Evolutionary conservation across 2,329 filamentous ascomycete species (phyloP), one percentile per base, ranked within the genome.

Genomic region (Colletotrichum australisinense): DNA sequence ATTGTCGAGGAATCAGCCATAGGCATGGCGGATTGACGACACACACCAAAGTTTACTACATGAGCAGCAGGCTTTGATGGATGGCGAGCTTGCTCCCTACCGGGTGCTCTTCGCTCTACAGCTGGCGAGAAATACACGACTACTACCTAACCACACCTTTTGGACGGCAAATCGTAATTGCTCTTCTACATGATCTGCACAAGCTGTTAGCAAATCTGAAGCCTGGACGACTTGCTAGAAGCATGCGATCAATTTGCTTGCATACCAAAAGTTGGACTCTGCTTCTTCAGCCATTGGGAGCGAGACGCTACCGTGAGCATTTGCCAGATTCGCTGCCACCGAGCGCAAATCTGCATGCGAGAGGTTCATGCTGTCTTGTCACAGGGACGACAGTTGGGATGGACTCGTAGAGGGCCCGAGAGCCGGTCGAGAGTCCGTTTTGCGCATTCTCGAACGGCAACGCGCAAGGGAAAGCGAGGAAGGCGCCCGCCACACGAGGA

Each of bases 311-410:
- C 49, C 30, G 16, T 52, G 14, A 26, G 53, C 63, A 46, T 16
- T 38, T 53, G 19, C n/a, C 46, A 12, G 12, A 35, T 42, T 26
- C 56, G 60, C 58, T 22, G 56, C 35, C 30, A 5, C 60, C 49
- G 56, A 57, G 35, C 22, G 56, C 71, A 66, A 62, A 35, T 52
- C 9, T 38, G 49, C 59, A 60, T 42, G 26, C 30, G 35, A 53
- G 62, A 62, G 49, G 46, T 65, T 71, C 56, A 73, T 73, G 67
- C 67, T 66, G 56, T 71, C 67, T 60, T 62, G 56, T 71, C 46
- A 57, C 46, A 63, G 55, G 42, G 32, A 28, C n/a, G 16, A 22
- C 28, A 12, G 28, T 71, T 52, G 56, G 30, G 67, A 62, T 55
- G 46, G 55, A 26, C 19, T 24, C 42, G 22, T 8, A 62, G 56